phyloP scores from a whole-genome alignment of 2,329 filamentous ascomycete species.

The Rhynchosporium agropyri region DNA sequence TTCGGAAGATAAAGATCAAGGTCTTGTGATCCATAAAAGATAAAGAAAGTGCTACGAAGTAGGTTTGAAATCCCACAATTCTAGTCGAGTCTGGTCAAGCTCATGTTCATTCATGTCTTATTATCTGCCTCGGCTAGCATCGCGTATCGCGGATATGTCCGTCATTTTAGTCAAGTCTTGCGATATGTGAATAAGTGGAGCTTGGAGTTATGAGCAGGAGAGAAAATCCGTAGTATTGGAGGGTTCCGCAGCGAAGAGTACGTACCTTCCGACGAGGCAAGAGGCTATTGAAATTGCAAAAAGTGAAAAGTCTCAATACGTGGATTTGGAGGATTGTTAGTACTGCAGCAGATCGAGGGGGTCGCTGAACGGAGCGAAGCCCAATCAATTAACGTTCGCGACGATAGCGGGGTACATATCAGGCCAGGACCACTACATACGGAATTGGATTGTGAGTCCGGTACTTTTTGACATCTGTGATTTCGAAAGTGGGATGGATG shows the following conservation, averaged over 20 bases:
- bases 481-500: conserved; percentile 1
- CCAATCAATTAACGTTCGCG: neutral
- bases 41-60: conserved; percentile 6
- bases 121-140: conserved; percentile 6
- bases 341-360: neutral
- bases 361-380: neutral
- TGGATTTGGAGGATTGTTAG: too few relatives aligned
- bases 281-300: too few relatives aligned
- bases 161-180: neutral
- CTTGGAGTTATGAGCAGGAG: neutral
- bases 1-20: conserved; percentile 6
- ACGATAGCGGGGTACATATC: neutral
- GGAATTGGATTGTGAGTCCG: neutral
- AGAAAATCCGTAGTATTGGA: too few relatives aligned
- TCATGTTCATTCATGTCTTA: neutral
- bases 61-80: neutral
- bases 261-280: too few relatives aligned
- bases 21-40: neutral
- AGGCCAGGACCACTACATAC: neutral
- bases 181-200: neutral
- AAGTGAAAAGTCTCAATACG: too few relatives aligned
- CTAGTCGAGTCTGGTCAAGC: neutral
- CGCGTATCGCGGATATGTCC: conserved; percentile 16
- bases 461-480: neutral
- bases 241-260: too few relatives aligned